phyloP scores from a whole-genome alignment of 345 rosid species.

The Populus simonii region DNA sequence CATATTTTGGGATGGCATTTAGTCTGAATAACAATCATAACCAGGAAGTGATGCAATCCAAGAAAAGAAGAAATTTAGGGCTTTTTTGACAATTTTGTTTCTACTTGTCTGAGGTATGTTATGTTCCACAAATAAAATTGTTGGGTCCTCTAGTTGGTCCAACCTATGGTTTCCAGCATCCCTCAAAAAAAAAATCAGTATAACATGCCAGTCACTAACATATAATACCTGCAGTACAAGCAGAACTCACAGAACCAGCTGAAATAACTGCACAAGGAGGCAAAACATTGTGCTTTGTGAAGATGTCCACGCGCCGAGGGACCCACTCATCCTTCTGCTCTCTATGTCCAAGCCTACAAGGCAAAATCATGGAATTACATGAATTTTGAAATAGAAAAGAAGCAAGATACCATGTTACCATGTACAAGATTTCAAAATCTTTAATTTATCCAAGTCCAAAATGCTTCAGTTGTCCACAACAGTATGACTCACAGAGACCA shows the following conservation, averaged over 20 bases:
- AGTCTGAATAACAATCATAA: neutral
- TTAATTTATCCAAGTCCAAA: neutral
- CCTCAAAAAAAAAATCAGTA: neutral
- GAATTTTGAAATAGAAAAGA: slow-evolving; percentile 1
- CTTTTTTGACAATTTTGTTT: neutral
- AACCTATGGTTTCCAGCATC: neutral
- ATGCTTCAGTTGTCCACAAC: neutral
- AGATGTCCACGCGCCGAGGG: slow-evolving; percentile 87
- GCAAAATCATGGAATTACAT: slow-evolving; percentile 21
- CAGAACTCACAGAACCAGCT: slow-evolving; percentile 76
- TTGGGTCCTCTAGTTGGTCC: neutral
- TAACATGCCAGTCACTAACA: neutral
- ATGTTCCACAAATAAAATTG: neutral
- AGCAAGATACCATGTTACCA: neutral
- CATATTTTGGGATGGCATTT: neutral
- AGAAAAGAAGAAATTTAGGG: neutral
- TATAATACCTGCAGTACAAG: slow-evolving; percentile 90
- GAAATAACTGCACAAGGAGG: slow-evolving; percentile 79
- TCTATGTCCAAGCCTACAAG: slow-evolving; percentile 85
- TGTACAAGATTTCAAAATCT: neutral
- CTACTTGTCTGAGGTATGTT: too few species aligned
- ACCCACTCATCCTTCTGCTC: slow-evolving; percentile 98
- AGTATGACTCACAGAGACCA: neutral
- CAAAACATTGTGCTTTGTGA: slow-evolving; percentile 66
- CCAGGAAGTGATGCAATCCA: neutral